Conservation (phyloP, 2,329 filamentous ascomycete genomes). For the Xylaria sp. region DNA sequence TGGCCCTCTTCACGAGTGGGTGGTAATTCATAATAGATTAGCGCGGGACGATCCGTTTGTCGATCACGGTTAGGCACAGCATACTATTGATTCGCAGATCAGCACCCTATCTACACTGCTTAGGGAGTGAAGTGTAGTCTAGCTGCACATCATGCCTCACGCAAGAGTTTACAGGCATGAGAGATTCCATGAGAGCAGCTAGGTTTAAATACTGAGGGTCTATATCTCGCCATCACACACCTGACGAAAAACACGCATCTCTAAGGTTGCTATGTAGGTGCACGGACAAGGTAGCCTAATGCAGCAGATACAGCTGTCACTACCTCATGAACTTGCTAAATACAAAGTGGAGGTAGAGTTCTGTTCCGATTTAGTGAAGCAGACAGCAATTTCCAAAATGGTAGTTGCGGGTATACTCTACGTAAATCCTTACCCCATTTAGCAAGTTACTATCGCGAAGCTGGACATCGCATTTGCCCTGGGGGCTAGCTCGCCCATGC, state of each 20-base stretch:
- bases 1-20: background rate
- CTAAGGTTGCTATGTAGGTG: background rate
- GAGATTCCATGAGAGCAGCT: background rate
- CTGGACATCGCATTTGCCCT: constrained; percentile 1
- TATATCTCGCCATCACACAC: background rate
- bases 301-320: background rate
- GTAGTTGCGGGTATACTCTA: background rate
- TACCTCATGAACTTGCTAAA: background rate
- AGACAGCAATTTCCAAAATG: background rate
- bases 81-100: constrained; percentile 12
- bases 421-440: constrained; percentile 23
- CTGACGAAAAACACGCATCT: background rate
- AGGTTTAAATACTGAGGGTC: background rate
- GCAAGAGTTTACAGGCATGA: background rate
- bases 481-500: constrained; percentile 7
- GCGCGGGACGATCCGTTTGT: constrained; percentile 32
- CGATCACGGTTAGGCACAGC: constrained; percentile 13
- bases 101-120: background rate
- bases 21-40: constrained; percentile 2
- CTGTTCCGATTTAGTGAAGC: background rate
- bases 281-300: background rate
- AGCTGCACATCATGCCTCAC: background rate
- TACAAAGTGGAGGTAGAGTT: background rate
- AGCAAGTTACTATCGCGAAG: background rate
- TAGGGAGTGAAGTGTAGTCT: background rate